Conservation (phyloP, 495 filamentous ascomycete genomes). For the Penicillium riverlandense region DNA sequence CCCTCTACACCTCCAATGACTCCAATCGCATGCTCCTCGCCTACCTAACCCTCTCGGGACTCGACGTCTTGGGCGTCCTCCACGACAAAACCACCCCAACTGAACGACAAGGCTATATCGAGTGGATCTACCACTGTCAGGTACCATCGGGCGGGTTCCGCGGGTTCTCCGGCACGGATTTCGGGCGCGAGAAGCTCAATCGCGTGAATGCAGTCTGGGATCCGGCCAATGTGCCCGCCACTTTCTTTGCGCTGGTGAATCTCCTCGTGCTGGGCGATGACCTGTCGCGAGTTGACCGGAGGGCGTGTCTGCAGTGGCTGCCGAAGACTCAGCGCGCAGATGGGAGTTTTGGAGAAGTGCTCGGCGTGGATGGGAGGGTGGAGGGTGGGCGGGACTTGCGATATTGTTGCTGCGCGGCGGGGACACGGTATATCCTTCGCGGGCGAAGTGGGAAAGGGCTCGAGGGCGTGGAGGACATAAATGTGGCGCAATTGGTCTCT, state of each 20-base stretch:
- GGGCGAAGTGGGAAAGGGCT: constrained; percentile 46
- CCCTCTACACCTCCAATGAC: constrained; percentile 77
- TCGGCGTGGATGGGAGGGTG: constrained; percentile 52
- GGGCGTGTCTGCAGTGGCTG: constrained; percentile 65
- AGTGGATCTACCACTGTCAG: constrained; percentile 74
- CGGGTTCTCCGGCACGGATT: constrained; percentile 64
- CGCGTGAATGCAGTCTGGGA: constrained; percentile 55
- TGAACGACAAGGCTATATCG: constrained; percentile 52
- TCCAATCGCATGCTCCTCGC: constrained; percentile 82
- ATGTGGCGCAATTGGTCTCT: constrained; percentile 58
- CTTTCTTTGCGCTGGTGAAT: constrained; percentile 75
- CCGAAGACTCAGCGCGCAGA: constrained; percentile 69
- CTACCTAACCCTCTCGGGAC: constrained; percentile 77
- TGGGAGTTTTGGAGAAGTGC: constrained; percentile 85
- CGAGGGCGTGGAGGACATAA: constrained; percentile 62
- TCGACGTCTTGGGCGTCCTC: constrained; percentile 71
- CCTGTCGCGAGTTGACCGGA: constrained; percentile 58
- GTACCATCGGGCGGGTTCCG: constrained; percentile 72
- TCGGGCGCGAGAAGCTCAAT: constrained; percentile 38
- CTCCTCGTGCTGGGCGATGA: constrained; percentile 72
- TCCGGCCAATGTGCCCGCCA: constrained; percentile 76
- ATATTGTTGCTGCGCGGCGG: constrained; percentile 76
- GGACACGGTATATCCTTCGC: constrained; percentile 74
- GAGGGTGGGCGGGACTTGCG: constrained; percentile 77
- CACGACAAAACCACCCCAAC: constrained; percentile 44